These are phyloP conservation scores for Aspergillus uvarum DNA, from an alignment of 2,329 filamentous ascomycete genomes.

Conservation along the genomic window DNA sequence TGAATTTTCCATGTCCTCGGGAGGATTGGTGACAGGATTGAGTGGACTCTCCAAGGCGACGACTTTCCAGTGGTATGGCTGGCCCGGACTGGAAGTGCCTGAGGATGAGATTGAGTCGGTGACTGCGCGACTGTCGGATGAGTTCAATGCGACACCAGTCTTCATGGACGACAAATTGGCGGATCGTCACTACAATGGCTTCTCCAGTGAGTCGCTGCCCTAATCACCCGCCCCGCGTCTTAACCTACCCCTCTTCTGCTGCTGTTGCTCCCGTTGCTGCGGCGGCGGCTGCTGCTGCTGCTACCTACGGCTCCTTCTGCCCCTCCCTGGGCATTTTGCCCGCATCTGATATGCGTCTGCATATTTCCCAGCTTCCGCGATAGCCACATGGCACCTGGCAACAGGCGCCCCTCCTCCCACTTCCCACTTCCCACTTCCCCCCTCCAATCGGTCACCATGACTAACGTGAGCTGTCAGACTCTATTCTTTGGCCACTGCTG, in stretches of 20 bases:
- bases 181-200: slow-evolving; percentile 96
- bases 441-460: slow-evolving; percentile 12
- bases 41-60: slow-evolving; percentile 89
- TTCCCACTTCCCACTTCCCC: too few relatives aligned
- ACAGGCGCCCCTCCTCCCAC: neutral
- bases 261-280: too few relatives aligned
- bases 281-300: too few relatives aligned
- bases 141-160: slow-evolving; percentile 86
- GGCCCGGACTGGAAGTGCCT: slow-evolving; percentile 90
- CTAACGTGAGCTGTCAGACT: slow-evolving; percentile 58
- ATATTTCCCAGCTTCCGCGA: slow-evolving; percentile 5
- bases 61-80: slow-evolving; percentile 97
- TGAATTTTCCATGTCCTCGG: slow-evolving; percentile 93
- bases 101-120: slow-evolving; percentile 75
- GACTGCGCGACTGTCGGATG: slow-evolving; percentile 74
- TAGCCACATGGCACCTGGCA: slow-evolving; percentile 2
- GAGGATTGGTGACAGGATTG: slow-evolving; percentile 91
- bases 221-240: neutral
- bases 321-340: neutral
- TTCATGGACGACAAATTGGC: slow-evolving; percentile 92
- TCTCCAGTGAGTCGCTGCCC: slow-evolving; percentile 72
- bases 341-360: slow-evolving; percentile 5
- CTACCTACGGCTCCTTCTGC: neutral
- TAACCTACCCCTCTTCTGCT: neutral
- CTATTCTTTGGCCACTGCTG: slow-evolving; percentile 97